Percentiles rank a stretch among this genome's conserved stretches.
Conservation (phyloP, 176 grass and related monocot species). For the Lolium rigidum region DNA sequence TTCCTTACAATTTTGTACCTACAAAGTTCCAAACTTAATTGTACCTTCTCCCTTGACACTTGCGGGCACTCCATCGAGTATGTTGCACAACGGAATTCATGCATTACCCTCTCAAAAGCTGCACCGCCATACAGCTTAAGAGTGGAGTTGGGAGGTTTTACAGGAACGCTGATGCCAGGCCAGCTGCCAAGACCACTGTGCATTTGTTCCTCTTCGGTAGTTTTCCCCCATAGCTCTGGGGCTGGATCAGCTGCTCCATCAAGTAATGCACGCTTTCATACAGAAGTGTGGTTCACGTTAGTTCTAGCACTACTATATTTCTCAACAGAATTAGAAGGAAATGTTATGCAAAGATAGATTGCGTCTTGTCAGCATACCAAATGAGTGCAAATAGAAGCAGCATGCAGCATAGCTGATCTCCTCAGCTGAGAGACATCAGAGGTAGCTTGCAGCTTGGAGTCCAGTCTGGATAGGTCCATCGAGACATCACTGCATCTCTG, state of each 20-base stretch:
- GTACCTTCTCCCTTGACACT: slow-evolving; percentile 96
- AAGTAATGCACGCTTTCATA: slow-evolving; percentile 70
- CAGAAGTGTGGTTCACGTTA: slow-evolving; percentile 7
- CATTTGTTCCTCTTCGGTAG: slow-evolving; percentile 78
- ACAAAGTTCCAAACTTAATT: slow-evolving; percentile 2
- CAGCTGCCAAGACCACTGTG: slow-evolving; percentile 89
- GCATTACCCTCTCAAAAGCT: slow-evolving; percentile 95
- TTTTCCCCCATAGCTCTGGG: slow-evolving; percentile 97
- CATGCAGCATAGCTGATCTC: slow-evolving; percentile 89
- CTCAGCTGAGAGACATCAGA: slow-evolving; percentile 91
- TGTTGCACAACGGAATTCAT: slow-evolving; percentile 92
- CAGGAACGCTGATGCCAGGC: slow-evolving; percentile 75
- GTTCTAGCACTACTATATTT: slow-evolving; percentile 11
- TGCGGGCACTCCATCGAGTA: slow-evolving; percentile 95
- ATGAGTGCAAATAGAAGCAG: slow-evolving; percentile 85
- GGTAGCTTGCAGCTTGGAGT: slow-evolving; percentile 83
- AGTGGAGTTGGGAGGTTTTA: slow-evolving; percentile 78
- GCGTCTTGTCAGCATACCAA: slow-evolving; percentile 58
- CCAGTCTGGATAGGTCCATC: slow-evolving; percentile 65
- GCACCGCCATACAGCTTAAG: slow-evolving; percentile 95
- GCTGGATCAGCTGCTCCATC: slow-evolving; percentile 94
- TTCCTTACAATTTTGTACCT: neutral
- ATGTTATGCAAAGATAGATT: neutral
- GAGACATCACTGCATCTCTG: slow-evolving; percentile 89
- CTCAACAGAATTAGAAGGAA: slow-evolving; percentile 28